Base-by-base conservation (phyloP, 352 stramenopile genomes). In the Elongisporangium anandrum region DNA sequence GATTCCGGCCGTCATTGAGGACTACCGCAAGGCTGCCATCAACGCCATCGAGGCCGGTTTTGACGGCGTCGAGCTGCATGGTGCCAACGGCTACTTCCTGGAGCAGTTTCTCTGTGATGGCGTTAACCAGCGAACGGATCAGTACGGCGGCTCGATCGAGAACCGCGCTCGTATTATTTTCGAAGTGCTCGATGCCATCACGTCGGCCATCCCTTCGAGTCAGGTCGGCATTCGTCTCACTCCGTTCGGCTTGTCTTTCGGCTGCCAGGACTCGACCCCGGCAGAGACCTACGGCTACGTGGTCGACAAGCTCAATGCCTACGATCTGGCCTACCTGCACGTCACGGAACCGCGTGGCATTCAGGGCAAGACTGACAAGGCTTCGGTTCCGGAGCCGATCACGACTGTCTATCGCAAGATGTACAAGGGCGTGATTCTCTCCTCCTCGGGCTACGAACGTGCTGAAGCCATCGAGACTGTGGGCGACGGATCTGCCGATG, bases 91-190 rank as follows among this genome's bases (percentile, higher is more conserved):
- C 8, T 73, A 97, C 60, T 65, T 98, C 26, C 65, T 98, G 54
- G 88, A 97, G 63, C 74, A 96, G 59, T 96, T 96, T 64, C 62
- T 97, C n/a, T 79, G 88, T 61, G 70, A 75, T 53, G 70, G 49
- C 23, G 69, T 66, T 51, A 70, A 73, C 52, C 47, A 60, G 20
- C 66, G 66, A 34, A 62, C 59, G 7, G 66, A 73, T 19, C 41
- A 48, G 8, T 73, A 73, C 57, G 88, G 87, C 45, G 88, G 88
- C 41, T 84, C 60, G 50, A 67, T 90, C 21, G 85, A 95, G 61
- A 96, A 96, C 70, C 82, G 87, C 23, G 66, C 70, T 38, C 63
- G 76, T 22, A 76, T 96, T 24, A 69, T 90, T 34, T 69, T 76
- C 1, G 75, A 95, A 58, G 59, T 80, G 54, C 38, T 96, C 54